phyloP scores from a whole-genome alignment of 2,329 filamentous ascomycete species.

The Aspergillus sp. region DNA sequence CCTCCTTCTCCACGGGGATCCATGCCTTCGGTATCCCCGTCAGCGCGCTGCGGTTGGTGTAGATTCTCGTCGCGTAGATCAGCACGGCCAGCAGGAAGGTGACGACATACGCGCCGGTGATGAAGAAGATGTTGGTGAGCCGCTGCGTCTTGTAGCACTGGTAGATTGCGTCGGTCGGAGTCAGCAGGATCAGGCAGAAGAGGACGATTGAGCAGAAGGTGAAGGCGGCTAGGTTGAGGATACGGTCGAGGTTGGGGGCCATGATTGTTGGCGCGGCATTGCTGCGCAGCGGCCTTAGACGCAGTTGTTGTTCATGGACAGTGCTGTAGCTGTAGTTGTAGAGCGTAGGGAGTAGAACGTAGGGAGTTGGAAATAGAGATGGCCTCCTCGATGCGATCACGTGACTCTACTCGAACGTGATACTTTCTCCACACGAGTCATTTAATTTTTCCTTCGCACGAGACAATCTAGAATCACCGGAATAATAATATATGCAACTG shows the following conservation, averaged over 20 bases:
- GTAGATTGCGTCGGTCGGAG: constrained; percentile 71
- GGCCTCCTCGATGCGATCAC: no score
- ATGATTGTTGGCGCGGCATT: constrained; percentile 21
- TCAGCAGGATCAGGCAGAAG: constrained; percentile 64
- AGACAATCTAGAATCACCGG: no score
- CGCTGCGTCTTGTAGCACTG: constrained; percentile 61
- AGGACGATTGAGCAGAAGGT: constrained; percentile 66
- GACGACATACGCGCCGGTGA: constrained; percentile 66
- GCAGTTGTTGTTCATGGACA: not conserved
- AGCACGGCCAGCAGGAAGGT: constrained; percentile 63
- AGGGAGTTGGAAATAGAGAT: no score
- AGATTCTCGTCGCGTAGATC: constrained; percentile 76
- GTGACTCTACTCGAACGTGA: no score
- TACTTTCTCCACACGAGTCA: no score
- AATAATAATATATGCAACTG: no score
- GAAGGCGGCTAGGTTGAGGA: constrained; percentile 76
- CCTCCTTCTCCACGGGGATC: constrained; percentile 77
- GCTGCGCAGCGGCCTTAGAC: constrained; percentile 2
- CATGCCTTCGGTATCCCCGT: constrained; percentile 77
- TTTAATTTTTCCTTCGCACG: no score
- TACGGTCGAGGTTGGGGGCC: constrained; percentile 53
- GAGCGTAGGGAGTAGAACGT: no score
- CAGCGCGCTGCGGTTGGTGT: constrained; percentile 72
- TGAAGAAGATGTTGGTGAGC: constrained; percentile 73
- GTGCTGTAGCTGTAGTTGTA: no score